Percentiles rank a stretch among this genome's conserved stretches.
Evolutionary conservation across 352 stramenopile genomes (phyloP).

Genomic region (Globisporangium paroecandrum): DNA sequence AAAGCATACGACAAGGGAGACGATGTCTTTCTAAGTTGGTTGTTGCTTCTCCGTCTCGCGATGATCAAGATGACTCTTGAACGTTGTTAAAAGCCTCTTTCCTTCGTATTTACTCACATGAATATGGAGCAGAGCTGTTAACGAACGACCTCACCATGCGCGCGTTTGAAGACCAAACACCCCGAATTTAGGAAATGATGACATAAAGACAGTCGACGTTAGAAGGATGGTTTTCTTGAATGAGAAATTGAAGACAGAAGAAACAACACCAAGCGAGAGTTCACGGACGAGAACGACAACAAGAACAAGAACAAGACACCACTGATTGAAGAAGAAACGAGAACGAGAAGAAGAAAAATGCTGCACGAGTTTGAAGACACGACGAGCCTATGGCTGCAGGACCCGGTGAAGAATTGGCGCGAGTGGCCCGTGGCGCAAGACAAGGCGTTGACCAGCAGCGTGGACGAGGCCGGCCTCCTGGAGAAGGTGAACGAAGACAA

Average conservation of each 20-base stretch:
- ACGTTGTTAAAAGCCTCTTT: conserved; percentile 57
- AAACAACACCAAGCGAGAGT: conserved; percentile 24
- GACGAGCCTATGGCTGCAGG: conserved; percentile 51
- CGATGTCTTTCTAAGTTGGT: conserved; percentile 90
- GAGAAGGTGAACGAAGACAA: conserved; percentile 74
- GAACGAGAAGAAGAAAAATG: conserved; percentile 44
- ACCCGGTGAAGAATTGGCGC: conserved; percentile 44
- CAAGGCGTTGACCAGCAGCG: conserved; percentile 24
- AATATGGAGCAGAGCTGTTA: conserved; percentile 49
- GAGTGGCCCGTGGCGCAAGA: conserved; percentile 45
- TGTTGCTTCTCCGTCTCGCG: conserved; percentile 51
- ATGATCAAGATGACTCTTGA: conserved; percentile 79
- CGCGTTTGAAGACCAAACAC: conserved; percentile 58
- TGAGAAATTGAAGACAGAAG: conserved; percentile 74
- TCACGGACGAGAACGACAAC: conserved; percentile 21
- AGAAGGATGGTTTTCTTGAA: conserved; percentile 81
- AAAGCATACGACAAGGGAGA: conserved; percentile 78
- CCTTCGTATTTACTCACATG: conserved; percentile 52
- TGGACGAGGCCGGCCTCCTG: conserved; percentile 32
- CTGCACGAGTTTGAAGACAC: conserved; percentile 59
- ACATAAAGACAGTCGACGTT: conserved; percentile 62
- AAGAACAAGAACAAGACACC: conserved; percentile 42
- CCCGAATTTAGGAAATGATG: conserved; percentile 75
- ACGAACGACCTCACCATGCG: conserved; percentile 19
- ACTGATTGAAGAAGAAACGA: conserved; percentile 23